Percentiles rank a stretch among this genome's conserved stretches.
These are phyloP conservation scores for Pythium guiyangense DNA, from an alignment of 352 stramenopile species.

Conservation along the genomic window DNA sequence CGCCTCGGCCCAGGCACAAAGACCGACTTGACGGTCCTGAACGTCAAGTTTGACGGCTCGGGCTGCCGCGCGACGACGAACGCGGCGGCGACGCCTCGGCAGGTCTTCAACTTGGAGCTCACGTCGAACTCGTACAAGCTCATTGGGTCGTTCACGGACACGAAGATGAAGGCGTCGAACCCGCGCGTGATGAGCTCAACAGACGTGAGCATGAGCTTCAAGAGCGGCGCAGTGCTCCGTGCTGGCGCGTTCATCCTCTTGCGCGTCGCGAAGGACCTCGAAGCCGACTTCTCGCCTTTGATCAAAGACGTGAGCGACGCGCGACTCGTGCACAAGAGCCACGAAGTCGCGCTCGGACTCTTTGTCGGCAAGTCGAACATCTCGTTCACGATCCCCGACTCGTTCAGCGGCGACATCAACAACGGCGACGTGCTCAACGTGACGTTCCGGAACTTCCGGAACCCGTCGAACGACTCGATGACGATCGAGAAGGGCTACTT, in stretches of 20 bases:
- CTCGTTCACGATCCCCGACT: conserved; percentile 68
- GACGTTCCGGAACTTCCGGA: conserved; percentile 57
- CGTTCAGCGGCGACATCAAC: conserved; percentile 52
- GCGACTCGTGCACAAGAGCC: conserved; percentile 25
- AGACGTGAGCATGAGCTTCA: conserved; percentile 48
- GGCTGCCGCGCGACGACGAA: conserved; percentile 37
- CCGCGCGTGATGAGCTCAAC: conserved; percentile 46
- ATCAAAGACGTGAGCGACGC: conserved; percentile 51
- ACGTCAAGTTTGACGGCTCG: conserved; percentile 51
- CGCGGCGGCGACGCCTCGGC: conserved; percentile 16
- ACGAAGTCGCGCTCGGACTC: conserved; percentile 37
- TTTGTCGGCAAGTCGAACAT: conserved; percentile 54
- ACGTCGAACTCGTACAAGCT: conserved; percentile 50
- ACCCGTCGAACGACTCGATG: conserved; percentile 53
- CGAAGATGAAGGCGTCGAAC: conserved; percentile 40
- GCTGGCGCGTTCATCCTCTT: conserved; percentile 62
- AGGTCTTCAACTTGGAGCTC: conserved; percentile 59
- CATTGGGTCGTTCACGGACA: conserved; percentile 48
- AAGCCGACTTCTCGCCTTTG: conserved; percentile 47
- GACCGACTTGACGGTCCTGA: conserved; percentile 41
- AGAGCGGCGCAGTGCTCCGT: conserved; percentile 52
- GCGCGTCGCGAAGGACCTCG: conserved; percentile 51
- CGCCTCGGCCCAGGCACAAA: conserved; percentile 53
- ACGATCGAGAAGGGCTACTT: conserved; percentile 65
- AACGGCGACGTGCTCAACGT: conserved; percentile 72